Evolutionary conservation across 805 yeast genomes (phyloP).

Genomic region (Starmerella floricola): DNA sequence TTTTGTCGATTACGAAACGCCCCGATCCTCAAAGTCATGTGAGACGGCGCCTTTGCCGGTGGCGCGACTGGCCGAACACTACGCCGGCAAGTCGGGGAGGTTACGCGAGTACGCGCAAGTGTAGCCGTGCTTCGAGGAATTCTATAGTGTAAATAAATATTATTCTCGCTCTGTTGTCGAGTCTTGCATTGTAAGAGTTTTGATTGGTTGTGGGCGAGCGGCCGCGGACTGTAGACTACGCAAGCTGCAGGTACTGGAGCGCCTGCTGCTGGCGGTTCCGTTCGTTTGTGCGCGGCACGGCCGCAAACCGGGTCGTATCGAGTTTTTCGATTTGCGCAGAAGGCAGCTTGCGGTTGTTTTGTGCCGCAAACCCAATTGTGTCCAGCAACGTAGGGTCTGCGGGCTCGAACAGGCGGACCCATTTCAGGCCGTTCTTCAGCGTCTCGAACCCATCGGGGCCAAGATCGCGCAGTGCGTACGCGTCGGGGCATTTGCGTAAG

Average conservation of each 20-base stretch:
- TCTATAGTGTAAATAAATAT: not conserved
- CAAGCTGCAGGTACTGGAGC: not conserved
- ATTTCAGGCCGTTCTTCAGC: constrained; percentile 2
- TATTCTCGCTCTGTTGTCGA: no score
- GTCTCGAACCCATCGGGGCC: constrained; percentile 9
- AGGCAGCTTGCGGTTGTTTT: no score
- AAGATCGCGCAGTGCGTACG: constrained; percentile 3
- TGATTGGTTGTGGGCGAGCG: no score
- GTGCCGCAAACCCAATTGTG: constrained; percentile 8
- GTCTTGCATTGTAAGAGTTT: no score
- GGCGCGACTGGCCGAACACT: no score
- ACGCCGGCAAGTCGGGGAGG: not conserved
- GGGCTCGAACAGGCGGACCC: constrained; percentile 5
- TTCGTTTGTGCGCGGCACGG: constrained; percentile 13
- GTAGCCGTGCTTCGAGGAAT: not conserved
- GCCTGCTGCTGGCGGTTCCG: not conserved
- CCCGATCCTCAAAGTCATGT: not conserved
- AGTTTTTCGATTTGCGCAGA: constrained; percentile 1
- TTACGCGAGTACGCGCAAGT: not conserved
- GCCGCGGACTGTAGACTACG: no score
- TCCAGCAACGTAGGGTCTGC: constrained; percentile 1
- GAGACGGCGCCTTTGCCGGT: not conserved
- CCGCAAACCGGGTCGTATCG: constrained; percentile 3
- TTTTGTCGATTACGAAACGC: no score
- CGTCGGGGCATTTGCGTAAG: not conserved